Percentiles rank a stretch among this genome's conserved stretches.
These are phyloP conservation scores for Lodderomyces jiufengensis DNA, from an alignment of 1,139 yeast genomes.

Conservation along the genomic window DNA sequence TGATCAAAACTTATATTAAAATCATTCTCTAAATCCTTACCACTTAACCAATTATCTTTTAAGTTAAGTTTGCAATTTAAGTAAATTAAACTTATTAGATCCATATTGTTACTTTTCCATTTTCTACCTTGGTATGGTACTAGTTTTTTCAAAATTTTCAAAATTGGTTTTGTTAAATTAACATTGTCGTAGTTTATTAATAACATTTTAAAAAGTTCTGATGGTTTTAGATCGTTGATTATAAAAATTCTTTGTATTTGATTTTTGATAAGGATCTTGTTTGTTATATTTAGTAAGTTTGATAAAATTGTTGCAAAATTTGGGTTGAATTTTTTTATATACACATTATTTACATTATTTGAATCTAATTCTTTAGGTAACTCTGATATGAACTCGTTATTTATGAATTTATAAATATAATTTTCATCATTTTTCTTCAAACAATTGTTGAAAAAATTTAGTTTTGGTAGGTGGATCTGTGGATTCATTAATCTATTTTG, in stretches of 20 bases:
- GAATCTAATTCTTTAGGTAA: constrained; percentile 26
- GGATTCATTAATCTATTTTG: constrained; percentile 48
- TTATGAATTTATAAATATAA: constrained; percentile 25
- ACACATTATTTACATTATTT: constrained; percentile 26
- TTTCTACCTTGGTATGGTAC: constrained; percentile 91
- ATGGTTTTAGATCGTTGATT: constrained; percentile 54
- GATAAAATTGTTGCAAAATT: constrained; percentile 43
- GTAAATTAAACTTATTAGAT: constrained; percentile 82
- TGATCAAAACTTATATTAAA: constrained; percentile 79
- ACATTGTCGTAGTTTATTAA: constrained; percentile 54
- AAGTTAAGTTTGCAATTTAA: constrained; percentile 68
- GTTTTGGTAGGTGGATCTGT: constrained; percentile 32
- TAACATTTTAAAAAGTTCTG: constrained; percentile 44
- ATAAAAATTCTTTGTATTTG: constrained; percentile 53
- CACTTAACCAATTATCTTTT: constrained; percentile 87
- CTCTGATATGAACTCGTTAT: constrained; percentile 25
- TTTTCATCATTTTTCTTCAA: constrained; percentile 17
- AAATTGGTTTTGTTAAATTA: constrained; percentile 63
- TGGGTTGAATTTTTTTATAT: constrained; percentile 33
- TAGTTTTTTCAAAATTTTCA: constrained; percentile 71
- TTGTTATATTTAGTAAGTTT: constrained; percentile 42
- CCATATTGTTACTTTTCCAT: constrained; percentile 95
- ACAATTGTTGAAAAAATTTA: constrained; percentile 46
- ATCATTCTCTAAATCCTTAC: constrained; percentile 73
- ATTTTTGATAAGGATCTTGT: constrained; percentile 43